A percentile compares a stretch with the other conserved stretches of the same genome.
phyloP scores from a whole-genome alignment of 768 basidiomycete genomes.

The Lactifluus hygrophoroides region DNA sequence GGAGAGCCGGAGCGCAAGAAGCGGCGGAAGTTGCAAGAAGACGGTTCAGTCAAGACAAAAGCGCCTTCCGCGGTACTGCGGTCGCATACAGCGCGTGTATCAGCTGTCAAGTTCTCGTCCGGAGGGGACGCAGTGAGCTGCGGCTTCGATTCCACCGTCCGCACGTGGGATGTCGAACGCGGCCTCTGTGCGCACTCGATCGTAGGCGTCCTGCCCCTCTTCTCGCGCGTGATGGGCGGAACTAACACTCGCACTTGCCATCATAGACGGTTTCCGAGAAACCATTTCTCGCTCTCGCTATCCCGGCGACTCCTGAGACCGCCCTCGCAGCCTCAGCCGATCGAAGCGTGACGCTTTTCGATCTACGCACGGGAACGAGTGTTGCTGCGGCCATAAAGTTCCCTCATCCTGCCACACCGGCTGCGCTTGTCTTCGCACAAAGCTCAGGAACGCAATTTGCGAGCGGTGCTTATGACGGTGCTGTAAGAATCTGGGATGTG shows the following conservation, averaged over 20 bases:
- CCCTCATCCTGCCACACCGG: constrained; percentile 57
- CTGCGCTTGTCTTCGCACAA: constrained; percentile 38
- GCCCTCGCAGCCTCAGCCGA: constrained; percentile 65
- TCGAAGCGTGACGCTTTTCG: constrained; percentile 62
- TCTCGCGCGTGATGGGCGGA: background rate
- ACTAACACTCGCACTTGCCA: background rate
- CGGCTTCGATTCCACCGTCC: constrained; percentile 85
- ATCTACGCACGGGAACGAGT: constrained; percentile 42
- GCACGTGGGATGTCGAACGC: constrained; percentile 78
- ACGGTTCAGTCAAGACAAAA: constrained; percentile 36
- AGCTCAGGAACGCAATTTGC: constrained; percentile 43
- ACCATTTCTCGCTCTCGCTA: constrained; percentile 60
- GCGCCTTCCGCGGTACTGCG: constrained; percentile 67
- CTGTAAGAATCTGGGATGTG: constrained; percentile 71
- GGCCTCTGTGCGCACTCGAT: constrained; percentile 66
- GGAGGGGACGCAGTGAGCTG: constrained; percentile 55
- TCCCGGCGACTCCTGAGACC: constrained; percentile 34
- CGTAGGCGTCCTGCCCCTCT: constrained; percentile 34
- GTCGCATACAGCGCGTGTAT: constrained; percentile 78
- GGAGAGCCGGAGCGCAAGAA: constrained; percentile 39
- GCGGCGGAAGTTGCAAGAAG: constrained; percentile 39
- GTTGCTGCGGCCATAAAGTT: constrained; percentile 35
- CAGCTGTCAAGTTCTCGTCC: constrained; percentile 52
- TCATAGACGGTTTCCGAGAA: constrained; percentile 59
- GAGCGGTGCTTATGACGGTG: constrained; percentile 71